These are phyloP conservation scores for Starmerella floris DNA, from an alignment of 805 yeast species.

Conservation along the genomic window DNA sequence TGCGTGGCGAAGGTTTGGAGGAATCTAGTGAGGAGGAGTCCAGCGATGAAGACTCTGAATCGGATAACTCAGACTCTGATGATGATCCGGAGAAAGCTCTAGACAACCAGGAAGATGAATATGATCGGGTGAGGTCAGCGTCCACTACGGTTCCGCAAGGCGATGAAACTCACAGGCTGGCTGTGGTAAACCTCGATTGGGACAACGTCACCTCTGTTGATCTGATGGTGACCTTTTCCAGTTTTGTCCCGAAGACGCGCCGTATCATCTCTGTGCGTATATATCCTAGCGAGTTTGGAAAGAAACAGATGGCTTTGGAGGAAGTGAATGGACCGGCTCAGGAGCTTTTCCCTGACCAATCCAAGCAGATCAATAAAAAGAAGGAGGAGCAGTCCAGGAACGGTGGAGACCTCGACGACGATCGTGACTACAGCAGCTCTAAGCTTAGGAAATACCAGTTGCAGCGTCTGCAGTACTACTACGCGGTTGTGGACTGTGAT, in stretches of 20 bases:
- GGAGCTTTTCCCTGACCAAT: conserved; percentile 46
- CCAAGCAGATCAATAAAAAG: conserved; percentile 26
- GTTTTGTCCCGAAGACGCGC: conserved; percentile 72
- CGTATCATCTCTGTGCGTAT: conserved; percentile 53
- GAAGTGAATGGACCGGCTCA: conserved; percentile 86
- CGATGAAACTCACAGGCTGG: conserved; percentile 69
- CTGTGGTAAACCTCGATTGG: conserved; percentile 96
- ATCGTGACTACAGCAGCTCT: conserved; percentile 73
- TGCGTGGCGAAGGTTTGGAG: conserved; percentile 20
- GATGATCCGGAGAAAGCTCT: conserved; percentile 14
- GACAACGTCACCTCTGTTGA: conserved; percentile 83
- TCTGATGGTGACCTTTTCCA: conserved; percentile 72
- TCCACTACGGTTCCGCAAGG: conserved; percentile 59
- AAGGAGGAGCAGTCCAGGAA: conserved; percentile 21
- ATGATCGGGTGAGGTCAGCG: conserved; percentile 24
- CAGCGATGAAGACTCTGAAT: background rate
- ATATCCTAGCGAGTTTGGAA: conserved; percentile 86
- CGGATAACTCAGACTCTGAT: conserved; percentile 5
- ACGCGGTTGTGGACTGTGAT: conserved; percentile 82
- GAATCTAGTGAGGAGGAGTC: conserved; percentile 6
- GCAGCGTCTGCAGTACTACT: conserved; percentile 82
- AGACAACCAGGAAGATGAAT: conserved; percentile 24
- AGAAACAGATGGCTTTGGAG: conserved; percentile 78
- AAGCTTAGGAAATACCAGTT: conserved; percentile 80
- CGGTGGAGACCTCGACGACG: conserved; percentile 39